Conservation (phyloP, 345 rosid genomes). For the Boechera stricta region DNA sequence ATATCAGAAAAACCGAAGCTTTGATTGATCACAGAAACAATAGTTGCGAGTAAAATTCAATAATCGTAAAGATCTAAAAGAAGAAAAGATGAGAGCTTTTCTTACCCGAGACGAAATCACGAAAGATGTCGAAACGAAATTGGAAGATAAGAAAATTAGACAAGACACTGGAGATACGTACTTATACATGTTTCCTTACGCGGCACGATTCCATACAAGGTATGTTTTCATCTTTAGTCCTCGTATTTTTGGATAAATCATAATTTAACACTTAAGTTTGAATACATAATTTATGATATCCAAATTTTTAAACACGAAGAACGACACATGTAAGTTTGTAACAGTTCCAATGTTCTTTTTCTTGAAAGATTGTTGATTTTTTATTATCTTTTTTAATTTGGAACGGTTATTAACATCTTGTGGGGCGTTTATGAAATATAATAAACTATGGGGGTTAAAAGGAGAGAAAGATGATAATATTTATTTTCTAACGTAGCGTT, state of each 20-base stretch:
- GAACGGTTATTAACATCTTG: background rate
- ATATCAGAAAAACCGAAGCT: background rate
- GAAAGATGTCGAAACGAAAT: constrained; percentile 28
- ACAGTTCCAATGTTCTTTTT: background rate
- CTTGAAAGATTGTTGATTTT: background rate
- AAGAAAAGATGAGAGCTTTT: constrained; percentile 8
- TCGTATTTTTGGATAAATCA: background rate
- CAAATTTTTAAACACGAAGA: background rate
- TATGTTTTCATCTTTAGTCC: constrained; percentile 19
- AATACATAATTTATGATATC: background rate
- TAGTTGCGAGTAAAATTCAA: background rate
- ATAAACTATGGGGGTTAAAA: background rate
- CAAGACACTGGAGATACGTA: background rate
- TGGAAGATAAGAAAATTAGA: background rate
- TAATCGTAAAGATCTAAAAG: background rate
- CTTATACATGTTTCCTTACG: constrained; percentile 33
- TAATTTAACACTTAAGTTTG: background rate
- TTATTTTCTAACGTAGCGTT: constrained; percentile 25
- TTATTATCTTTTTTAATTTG: background rate
- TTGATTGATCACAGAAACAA: constrained; percentile 6
- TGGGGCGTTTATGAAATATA: background rate
- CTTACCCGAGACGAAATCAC: constrained; percentile 20
- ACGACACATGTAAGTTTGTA: background rate
- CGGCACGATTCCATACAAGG: constrained; percentile 26
- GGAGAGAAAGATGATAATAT: constrained; percentile 3